Conservation (phyloP, 495 filamentous ascomycete species). For the Trichoderma erinaceum region DNA sequence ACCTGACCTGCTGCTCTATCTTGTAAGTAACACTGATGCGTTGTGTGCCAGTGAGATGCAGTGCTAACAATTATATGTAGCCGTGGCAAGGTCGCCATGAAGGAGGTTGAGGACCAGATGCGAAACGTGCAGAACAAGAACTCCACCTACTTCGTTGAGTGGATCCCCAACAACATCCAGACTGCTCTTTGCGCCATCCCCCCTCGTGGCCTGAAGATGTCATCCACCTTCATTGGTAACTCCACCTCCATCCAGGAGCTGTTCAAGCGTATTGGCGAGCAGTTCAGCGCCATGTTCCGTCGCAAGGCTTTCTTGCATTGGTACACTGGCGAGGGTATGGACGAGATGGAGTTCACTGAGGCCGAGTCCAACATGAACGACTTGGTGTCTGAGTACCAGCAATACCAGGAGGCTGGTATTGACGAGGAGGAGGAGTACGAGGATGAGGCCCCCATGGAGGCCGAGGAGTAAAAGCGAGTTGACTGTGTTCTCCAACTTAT, state of each 20-base stretch:
- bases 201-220: conserved; percentile 98
- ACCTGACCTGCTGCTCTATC: conserved; percentile 99
- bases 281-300: conserved; percentile 99
- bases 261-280: conserved; percentile 99
- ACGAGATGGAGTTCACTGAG: conserved; percentile 99
- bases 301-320: conserved; percentile 99
- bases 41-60: not conserved
- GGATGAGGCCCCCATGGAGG: conserved; percentile 55
- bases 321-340: conserved; percentile 99
- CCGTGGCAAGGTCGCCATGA: conserved; percentile 99
- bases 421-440: conserved; percentile 62
- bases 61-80: conserved; percentile 39
- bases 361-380: conserved; percentile 99
- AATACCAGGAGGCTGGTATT: conserved; percentile 98
- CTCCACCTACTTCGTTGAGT: conserved; percentile 99
- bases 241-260: conserved; percentile 99
- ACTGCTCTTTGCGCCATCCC: conserved; percentile 99
- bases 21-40: conserved; percentile 46
- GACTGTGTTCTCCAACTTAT: not conserved
- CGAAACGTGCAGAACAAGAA: conserved; percentile 99
- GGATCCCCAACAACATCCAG: conserved; percentile 99
- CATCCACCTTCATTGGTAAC: conserved; percentile 98
- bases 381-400: conserved; percentile 99
- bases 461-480: conserved; percentile 38
- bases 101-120: conserved; percentile 99